Conservation (phyloP, 805 yeast species). For the Yamadazyma sp. region DNA sequence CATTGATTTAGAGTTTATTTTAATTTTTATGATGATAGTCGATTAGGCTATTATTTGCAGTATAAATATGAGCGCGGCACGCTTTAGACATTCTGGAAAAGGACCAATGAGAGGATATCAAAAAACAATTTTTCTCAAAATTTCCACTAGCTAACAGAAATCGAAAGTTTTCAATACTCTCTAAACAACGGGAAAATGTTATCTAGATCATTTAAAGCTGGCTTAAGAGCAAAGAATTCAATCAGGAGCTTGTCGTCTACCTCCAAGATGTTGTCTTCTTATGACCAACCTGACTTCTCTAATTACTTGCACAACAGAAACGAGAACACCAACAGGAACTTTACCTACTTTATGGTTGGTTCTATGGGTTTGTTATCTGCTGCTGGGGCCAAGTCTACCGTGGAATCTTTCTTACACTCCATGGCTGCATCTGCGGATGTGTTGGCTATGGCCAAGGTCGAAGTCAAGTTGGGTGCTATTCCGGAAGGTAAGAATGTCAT, state of each 20-base stretch:
- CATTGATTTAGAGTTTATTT: too few relatives aligned
- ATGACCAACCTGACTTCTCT: slow-evolving; percentile 89
- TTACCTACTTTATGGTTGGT: slow-evolving; percentile 97
- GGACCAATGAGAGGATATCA: slow-evolving; percentile 16
- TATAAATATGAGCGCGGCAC: slow-evolving; percentile 1
- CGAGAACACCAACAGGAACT: slow-evolving; percentile 73
- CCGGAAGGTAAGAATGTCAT: slow-evolving; percentile 98
- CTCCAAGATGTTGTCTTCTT: slow-evolving; percentile 63
- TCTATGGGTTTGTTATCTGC: slow-evolving; percentile 87
- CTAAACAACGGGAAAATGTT: slow-evolving; percentile 7
- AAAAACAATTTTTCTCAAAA: slow-evolving; percentile 15
- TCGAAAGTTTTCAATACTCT: slow-evolving; percentile 10
- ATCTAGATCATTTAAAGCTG: slow-evolving; percentile 12
- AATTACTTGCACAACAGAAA: slow-evolving; percentile 71
- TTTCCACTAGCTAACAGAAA: slow-evolving; percentile 8
- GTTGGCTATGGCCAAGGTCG: slow-evolving; percentile 98
- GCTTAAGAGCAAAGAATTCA: slow-evolving; percentile 13
- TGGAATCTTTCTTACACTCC: slow-evolving; percentile 85
- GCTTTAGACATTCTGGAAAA: not conserved
- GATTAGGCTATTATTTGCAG: too few relatives aligned
- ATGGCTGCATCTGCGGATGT: slow-evolving; percentile 99
- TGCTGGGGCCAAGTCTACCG: slow-evolving; percentile 95
- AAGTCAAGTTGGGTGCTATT: slow-evolving; percentile 87
- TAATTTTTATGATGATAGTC: too few relatives aligned
- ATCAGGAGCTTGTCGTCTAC: slow-evolving; percentile 54